Base-by-base conservation (phyloP, 1,284 basidiomycete genomes). In the Leccinum subfulvum region DNA sequence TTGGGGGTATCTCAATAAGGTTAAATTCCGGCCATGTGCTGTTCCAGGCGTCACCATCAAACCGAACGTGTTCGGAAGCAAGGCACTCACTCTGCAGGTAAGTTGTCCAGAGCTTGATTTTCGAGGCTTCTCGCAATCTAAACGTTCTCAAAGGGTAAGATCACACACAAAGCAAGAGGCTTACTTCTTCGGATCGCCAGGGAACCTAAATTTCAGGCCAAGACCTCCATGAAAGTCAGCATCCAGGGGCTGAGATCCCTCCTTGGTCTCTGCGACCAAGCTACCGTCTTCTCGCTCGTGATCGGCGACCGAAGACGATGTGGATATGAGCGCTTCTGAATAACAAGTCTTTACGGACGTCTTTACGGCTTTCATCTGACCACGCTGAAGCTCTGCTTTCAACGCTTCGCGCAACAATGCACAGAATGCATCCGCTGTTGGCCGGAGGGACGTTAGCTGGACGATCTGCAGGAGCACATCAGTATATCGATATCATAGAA, bases 341-440 rank as follows among this genome's bases (percentile, higher is more conserved):
- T 97, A 99, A 74, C 96, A 94, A 2, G 94, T 92, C 73, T 92
- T 91, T 21, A 94, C 87, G 75, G 99, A 98, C 10, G 84, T 82
- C 77, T 97, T 98, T 66, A 98, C 90, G 8, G 82, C 81, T 77
- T 98, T 98, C 97, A 99, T 98, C 73, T 91, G 88, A 6, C 92
- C 90, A 10, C 88, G 85, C 76, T 94, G 88, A 21, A 92, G 79
- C 69, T 98, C 94, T 0, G 89, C 82, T 77, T 97, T 98, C 65
- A 99, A 85, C 6, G 93, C 89, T 70, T 96, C 92, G 4, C 95
- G 89, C 2, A 99, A 84, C 3, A 94, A 82, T 1, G 91, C 85
- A 71, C 97, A 98, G 80, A 99, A 99, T 39, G 91, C 84, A 71
- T 99, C 97, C 53, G 97, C 97, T 0, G 94, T 95, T 8, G 95